Conservation (phyloP, 2,329 filamentous ascomycete species). For the Sclerotinia borealis region DNA sequence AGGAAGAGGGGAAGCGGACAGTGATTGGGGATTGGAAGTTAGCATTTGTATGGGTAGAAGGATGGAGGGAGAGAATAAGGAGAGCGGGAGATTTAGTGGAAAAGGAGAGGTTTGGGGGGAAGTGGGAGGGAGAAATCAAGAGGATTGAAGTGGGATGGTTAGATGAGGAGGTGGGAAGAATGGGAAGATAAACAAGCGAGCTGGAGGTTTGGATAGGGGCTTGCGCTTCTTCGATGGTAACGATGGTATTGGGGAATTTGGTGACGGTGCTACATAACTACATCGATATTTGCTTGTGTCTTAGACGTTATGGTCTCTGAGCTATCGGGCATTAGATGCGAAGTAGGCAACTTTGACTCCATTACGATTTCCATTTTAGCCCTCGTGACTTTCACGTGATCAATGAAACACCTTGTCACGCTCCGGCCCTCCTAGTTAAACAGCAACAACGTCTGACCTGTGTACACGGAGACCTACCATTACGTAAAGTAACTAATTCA, state of each 20-base stretch:
- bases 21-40: conserved; percentile 11
- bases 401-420: too few relatives aligned
- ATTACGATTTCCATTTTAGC: too few relatives aligned
- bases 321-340: neutral
- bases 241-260: neutral
- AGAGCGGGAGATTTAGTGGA: conserved; percentile 22
- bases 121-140: neutral
- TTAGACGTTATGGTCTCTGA: neutral
- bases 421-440: too few relatives aligned
- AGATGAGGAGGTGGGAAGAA: neutral
- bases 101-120: conserved; percentile 4
- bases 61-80: conserved; percentile 20
- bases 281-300: neutral
- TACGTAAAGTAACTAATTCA: too few relatives aligned
- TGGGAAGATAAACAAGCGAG: neutral
- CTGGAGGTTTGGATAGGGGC: neutral
- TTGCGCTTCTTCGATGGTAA: too few relatives aligned
- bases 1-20: neutral
- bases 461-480: too few relatives aligned
- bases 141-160: neutral
- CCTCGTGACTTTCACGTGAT: neutral
- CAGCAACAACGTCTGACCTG: too few relatives aligned
- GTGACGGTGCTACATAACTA: neutral
- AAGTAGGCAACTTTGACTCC: neutral
- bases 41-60: conserved; percentile 22